These are phyloP conservation scores for Hevea brasiliensis DNA, from an alignment of 345 rosid species.

Conservation along the genomic window DNA sequence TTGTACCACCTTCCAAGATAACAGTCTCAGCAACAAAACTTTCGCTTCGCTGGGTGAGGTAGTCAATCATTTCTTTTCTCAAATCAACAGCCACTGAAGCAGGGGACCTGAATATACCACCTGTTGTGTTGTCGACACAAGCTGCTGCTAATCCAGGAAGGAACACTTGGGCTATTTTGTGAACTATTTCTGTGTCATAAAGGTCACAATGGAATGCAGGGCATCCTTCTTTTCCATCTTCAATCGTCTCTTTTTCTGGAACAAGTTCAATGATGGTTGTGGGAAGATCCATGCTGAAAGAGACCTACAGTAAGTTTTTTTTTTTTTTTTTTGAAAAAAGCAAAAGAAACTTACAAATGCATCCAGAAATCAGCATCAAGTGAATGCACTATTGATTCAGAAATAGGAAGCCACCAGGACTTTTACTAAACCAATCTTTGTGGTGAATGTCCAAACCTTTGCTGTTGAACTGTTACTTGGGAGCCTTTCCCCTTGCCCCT, in stretches of 20 bases:
- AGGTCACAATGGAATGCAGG: conserved; percentile 62
- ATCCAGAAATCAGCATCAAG: not conserved
- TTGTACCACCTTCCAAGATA: conserved; percentile 49
- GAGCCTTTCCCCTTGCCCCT: not conserved
- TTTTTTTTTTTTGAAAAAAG: not conserved
- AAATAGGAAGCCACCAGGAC: not conserved
- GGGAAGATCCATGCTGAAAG: conserved; percentile 46
- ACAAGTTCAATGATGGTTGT: conserved; percentile 39
- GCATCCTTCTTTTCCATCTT: conserved; percentile 51
- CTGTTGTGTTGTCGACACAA: conserved; percentile 82
- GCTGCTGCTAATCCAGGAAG: conserved; percentile 81
- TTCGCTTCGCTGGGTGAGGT: conserved; percentile 68
- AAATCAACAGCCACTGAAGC: conserved; percentile 75
- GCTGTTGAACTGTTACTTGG: not conserved
- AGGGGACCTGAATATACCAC: conserved; percentile 66
- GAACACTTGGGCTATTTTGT: conserved; percentile 56
- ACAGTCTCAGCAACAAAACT: conserved; percentile 70
- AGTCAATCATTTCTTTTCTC: conserved; percentile 70
- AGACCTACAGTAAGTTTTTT: conserved; percentile 21
- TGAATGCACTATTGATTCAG: not conserved
- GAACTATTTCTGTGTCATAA: conserved; percentile 62
- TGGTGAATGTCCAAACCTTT: not conserved
- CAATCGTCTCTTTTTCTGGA: conserved; percentile 47
- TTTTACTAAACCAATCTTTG: not conserved
- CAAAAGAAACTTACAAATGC: not conserved